Evolutionary conservation across 306 rosid species (phyloP).

Genomic region (Canavalia gladiata): DNA sequence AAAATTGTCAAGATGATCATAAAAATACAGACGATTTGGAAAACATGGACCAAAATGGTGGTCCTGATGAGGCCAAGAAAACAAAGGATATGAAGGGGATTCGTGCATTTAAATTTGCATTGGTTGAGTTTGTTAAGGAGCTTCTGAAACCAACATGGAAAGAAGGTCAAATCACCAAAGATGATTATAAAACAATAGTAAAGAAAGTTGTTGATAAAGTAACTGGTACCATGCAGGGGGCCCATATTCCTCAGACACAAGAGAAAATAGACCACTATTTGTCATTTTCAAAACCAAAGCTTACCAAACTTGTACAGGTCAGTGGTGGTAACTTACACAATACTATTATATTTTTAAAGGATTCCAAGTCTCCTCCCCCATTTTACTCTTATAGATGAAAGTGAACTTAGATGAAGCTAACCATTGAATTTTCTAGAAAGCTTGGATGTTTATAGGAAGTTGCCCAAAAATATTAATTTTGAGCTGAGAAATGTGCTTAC

Average conservation of each 20-base stretch:
- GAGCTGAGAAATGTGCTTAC: constrained; percentile 5
- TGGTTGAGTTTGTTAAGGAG: constrained; percentile 93
- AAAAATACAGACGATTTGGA: constrained; percentile 62
- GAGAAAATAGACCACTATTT: constrained; percentile 86
- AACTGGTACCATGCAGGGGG: constrained; percentile 73
- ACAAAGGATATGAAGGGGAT: constrained; percentile 77
- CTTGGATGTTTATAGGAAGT: constrained; percentile 29
- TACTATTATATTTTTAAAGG: constrained; percentile 22
- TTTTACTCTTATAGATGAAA: constrained; percentile 33
- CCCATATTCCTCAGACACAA: constrained; percentile 79
- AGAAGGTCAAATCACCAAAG: constrained; percentile 90
- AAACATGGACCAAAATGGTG: constrained; percentile 64
- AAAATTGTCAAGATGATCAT: constrained; percentile 61
- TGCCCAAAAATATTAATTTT: constrained; percentile 16
- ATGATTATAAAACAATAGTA: constrained; percentile 91
- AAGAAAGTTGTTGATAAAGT: constrained; percentile 94
- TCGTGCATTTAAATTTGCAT: constrained; percentile 91
- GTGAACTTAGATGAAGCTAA: constrained; percentile 29
- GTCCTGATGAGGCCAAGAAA: constrained; percentile 72
- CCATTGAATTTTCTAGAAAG: constrained; percentile 10
- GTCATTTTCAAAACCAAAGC: constrained; percentile 79
- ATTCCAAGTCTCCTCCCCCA: not conserved
- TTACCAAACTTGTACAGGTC: constrained; percentile 93
- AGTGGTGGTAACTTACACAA: constrained; percentile 50
- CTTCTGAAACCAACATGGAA: constrained; percentile 94